Evolutionary conservation across 2,329 filamentous ascomycete species (phyloP), one percentile per base, ranked within the genome.

Genomic region (Lachnellula cervina): DNA sequence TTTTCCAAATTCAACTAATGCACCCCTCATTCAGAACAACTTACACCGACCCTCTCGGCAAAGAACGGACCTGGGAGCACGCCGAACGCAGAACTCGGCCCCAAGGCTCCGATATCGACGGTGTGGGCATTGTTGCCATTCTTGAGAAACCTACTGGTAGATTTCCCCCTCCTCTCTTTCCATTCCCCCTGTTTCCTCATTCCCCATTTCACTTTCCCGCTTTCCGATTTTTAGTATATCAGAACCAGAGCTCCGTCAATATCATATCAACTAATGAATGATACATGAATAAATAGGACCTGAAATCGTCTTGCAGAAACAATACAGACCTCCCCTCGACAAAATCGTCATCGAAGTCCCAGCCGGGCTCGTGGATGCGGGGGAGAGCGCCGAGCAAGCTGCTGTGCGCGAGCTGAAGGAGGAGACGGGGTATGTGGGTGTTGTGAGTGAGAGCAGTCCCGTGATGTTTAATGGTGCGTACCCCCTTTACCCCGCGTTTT

Each of bases 121-220:
- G 84, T 51, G 86, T 90, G 14, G 86, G 86, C 57, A 88, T 91
- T 55, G 77, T 89, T 16, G 87, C 86, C 43, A 81, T 90, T 60
- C 74, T 91, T 14, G 74, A 82, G 59, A 80, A 78, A 61, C 69
- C 77, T 8, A 71, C 72, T 0, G 80, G 79, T 72, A 67, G 70
- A 16, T 43, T 19, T 25, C 48, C n/a, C 43, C 34, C 19, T n/a
- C 23, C 23, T 52, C 17, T 21, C 42, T 28, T 8, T 8, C 25
- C 25, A 28, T 28, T 28, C 25, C 25, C 25, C 25, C 8, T n/a
- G n/a, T n/a, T n/a, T n/a, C n/a, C n/a, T n/a, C n/a, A 25, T 28
- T 28, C 8, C 2, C 25, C 7, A 2, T 28, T 28, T 9, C 25
- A 13, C 42, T 44, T 44, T 21, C 42, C n/a, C 3, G 4, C 13